Evolutionary conservation across 1,284 basidiomycete genomes (phyloP).

Genomic region (Rhodotorula sp.): DNA sequence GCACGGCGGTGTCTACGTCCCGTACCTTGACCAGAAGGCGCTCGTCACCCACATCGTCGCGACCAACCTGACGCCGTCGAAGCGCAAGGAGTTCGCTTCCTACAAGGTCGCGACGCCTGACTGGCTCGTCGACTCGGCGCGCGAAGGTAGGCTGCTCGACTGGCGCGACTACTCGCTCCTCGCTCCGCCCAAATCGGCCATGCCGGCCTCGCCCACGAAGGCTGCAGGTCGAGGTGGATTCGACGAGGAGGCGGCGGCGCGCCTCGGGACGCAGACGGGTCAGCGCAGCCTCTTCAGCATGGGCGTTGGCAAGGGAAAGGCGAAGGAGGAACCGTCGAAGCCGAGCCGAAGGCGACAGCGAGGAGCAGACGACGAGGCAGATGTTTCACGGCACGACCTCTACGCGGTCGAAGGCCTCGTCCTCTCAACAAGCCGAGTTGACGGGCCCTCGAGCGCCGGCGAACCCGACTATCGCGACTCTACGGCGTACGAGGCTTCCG

Average conservation of each 20-base stretch:
- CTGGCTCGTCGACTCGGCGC: conserved; percentile 79
- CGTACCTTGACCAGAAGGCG: conserved; percentile 72
- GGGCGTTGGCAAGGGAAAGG: conserved; percentile 5
- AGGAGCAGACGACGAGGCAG: background rate
- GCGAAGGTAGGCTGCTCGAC: conserved; percentile 66
- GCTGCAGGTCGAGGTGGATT: conserved; percentile 5
- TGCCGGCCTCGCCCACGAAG: background rate
- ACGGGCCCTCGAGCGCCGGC: background rate
- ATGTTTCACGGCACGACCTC: too few species aligned
- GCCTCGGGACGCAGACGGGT: conserved; percentile 23
- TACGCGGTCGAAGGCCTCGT: too few species aligned
- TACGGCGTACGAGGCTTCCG: conserved; percentile 3
- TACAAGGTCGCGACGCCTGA: conserved; percentile 85
- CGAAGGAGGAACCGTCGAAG: background rate
- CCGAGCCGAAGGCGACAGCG: background rate
- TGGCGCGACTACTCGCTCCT: conserved; percentile 63
- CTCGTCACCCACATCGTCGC: conserved; percentile 84
- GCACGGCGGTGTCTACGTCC: conserved; percentile 79
- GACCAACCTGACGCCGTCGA: conserved; percentile 82
- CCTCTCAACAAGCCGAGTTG: background rate
- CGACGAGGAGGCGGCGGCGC: conserved; percentile 4
- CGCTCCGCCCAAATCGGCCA: background rate
- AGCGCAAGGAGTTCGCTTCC: conserved; percentile 79
- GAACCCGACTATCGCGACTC: background rate
- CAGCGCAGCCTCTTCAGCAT: conserved; percentile 34